Base-by-base conservation (phyloP, 108 stramenopile genomes). In the Parietichytrium sp. region DNA sequence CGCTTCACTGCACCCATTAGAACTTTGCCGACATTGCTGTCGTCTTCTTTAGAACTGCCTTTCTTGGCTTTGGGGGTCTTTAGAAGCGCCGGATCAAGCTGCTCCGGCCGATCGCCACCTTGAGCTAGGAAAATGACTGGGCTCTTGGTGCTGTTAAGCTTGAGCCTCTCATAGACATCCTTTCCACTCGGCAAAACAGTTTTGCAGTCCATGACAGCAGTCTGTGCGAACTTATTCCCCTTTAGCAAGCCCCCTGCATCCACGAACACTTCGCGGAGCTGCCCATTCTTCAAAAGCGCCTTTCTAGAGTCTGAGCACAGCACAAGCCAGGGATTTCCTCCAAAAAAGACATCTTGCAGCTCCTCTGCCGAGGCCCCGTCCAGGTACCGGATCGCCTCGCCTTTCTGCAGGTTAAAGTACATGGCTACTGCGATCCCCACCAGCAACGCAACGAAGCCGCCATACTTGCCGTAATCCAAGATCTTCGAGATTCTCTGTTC, bases 51-150 rank as follows among this genome's bases (percentile, higher is more conserved):
- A 26, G 54, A 13, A 15, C 16, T 29, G 18, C 16, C 23, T 16
- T 55, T 55, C 29, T 55, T 20, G 18, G 26, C 20, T 55, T 55
- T 72, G 38, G 33, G 36, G 15, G 52, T 27, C 42, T 72, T 72
- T 0, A 72, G 61, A n/a, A 72, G 33, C 42, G 36, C 45, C 38
- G 61, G 61, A 20, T 72, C 61, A 13, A 72, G 42, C 42, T 72
- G 61, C 16, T 45, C 15, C 38, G 61, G 61, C 8, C 61, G 61
- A 38, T 72, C 61, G 10, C 61, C 61, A 25, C 61, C 61, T 45
- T 72, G 61, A 16, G 61, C 61, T 6, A 72, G 61, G 20, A 72
- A 72, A 20, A 72, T 33, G n/a, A 72, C 61, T 15, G 61, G 61
- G 6, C 20, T 42, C 13, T 42, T 33, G 8, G 61, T 72, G 6